Evolutionary conservation across 2,329 filamentous ascomycete species (phyloP).

Genomic region (Cryphonectria japonica): DNA sequence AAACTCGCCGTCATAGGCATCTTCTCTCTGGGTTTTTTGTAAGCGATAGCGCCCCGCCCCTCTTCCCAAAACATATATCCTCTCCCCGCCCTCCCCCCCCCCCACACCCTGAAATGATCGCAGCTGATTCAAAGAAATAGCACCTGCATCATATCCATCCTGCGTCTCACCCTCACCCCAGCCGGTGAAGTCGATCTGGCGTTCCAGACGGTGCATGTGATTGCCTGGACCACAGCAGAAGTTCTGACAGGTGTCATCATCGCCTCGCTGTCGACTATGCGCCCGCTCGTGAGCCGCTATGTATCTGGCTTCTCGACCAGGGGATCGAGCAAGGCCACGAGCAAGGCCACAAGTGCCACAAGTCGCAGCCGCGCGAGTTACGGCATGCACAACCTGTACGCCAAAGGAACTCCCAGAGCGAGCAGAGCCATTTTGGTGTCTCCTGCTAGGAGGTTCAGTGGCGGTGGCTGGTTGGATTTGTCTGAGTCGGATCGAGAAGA

Average conservation of each 20-base stretch:
- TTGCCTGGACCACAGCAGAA: slow-evolving; percentile 20
- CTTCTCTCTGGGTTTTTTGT: slow-evolving; percentile 22
- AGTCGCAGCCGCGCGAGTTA: slow-evolving; percentile 5
- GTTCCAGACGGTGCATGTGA: background rate
- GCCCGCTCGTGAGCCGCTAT: slow-evolving; percentile 28
- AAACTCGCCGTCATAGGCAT: slow-evolving; percentile 12
- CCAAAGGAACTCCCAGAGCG: background rate
- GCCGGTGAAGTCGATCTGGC: background rate
- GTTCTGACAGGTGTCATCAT: slow-evolving; percentile 15
- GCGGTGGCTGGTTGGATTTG: slow-evolving; percentile 10
- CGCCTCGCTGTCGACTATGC: slow-evolving; percentile 31
- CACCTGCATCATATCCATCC: slow-evolving; percentile 21
- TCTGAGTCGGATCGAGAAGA: slow-evolving; percentile 9
- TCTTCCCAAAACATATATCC: too few species aligned
- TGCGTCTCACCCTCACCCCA: slow-evolving; percentile 7
- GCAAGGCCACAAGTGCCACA: background rate
- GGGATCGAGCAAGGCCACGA: background rate
- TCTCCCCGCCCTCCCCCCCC: background rate
- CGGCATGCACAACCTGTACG: background rate
- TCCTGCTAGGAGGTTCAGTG: slow-evolving; percentile 1
- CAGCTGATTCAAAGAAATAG: background rate
- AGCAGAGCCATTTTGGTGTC: background rate
- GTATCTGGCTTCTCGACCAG: slow-evolving; percentile 1
- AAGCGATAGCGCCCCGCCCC: background rate
- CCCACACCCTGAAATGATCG: background rate